Base-by-base conservation (phyloP, 805 yeast species). In the Lipomyces starkeyi region DNA sequence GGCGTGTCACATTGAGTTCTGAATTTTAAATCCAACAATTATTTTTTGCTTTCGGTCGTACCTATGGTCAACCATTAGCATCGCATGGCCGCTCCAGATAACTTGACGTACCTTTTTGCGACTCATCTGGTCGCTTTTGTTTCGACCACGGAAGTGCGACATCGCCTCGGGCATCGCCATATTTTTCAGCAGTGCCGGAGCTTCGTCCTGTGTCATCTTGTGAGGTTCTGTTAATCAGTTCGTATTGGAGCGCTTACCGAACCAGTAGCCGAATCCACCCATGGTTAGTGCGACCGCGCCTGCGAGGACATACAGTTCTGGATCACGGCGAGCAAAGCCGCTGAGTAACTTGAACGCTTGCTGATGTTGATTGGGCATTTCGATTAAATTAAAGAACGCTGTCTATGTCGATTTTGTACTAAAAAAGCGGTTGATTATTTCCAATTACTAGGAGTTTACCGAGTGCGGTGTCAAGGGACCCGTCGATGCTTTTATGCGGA, bases 241-340 rank as follows among this genome's bases (percentile, higher is more conserved):
- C 40, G 20, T 25, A 8, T 14, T 29, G 40, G 34, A 53, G 29
- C 14, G 32, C 70, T 29, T 43, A 68, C 71, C 71, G 17, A 57
- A 20, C 70, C 70, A 66, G 52, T 62, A 68, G 2, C 71, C 71
- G 63, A 68, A 63, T 1, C 63, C 67, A 8, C 58, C 67, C 20
- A 65, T 56, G 8, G 68, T 59, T 22, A 54, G 53, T 3, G 56
- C 49, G 17, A 66, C 60, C 20, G 67, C 56, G 1, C 58, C 69
- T 8, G 54, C 64, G 22, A 68, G 63, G 54, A 68, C 29, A 55
- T 68, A 68, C 8, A 66, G 64, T 14, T 67, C 66, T 2, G 71
- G 71, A 43, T 68, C 71, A 9, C 69, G 69, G 5, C 66, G 43
- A n/a, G 59, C 71, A 40, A 63, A 60, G 29, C 64, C 34, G 59